Conservation (phyloP, 2,329 filamentous ascomycete species). For the Chrysoporthe deuterocubensis region DNA sequence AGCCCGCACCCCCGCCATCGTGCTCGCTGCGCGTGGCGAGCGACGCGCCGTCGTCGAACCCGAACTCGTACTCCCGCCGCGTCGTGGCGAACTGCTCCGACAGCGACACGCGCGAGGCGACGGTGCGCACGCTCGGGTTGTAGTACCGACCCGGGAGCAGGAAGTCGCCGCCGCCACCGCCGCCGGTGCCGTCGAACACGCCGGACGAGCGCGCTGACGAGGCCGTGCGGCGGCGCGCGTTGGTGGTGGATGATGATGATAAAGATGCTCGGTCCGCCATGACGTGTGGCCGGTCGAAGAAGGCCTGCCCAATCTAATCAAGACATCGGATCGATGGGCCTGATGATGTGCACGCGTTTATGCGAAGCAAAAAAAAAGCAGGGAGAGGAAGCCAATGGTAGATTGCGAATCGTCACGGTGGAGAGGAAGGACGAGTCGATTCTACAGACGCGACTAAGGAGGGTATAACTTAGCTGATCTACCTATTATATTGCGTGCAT, state of each 20-base stretch:
- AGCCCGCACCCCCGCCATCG: neutral
- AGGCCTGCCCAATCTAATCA: neutral
- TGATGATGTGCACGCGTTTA: neutral
- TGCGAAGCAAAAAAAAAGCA: neutral
- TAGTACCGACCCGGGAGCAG: constrained; percentile 1
- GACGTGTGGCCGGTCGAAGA: neutral
- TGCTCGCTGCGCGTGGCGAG: constrained; percentile 40
- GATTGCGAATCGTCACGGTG: too few species aligned
- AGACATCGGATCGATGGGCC: neutral
- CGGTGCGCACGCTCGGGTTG: constrained; percentile 36
- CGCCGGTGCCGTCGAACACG: constrained; percentile 9
- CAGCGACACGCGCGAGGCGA: constrained; percentile 51
- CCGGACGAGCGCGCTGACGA: constrained; percentile 25
- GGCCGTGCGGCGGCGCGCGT: constrained; percentile 15
- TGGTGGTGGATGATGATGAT: constrained; percentile 6
- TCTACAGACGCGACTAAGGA: neutral
- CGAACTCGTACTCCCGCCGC: constrained; percentile 51
- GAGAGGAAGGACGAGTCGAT: too few species aligned
- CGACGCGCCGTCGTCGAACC: constrained; percentile 52
- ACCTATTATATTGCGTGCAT: constrained; percentile 13
- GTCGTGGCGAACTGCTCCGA: constrained; percentile 54
- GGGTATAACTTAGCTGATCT: neutral
- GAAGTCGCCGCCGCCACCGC: neutral
- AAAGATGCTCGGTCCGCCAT: neutral
- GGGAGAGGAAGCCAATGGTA: too few species aligned